These are phyloP conservation scores for Kwoniella shandongensis DNA, from an alignment of 768 basidiomycete species.

Conservation along the genomic window DNA sequence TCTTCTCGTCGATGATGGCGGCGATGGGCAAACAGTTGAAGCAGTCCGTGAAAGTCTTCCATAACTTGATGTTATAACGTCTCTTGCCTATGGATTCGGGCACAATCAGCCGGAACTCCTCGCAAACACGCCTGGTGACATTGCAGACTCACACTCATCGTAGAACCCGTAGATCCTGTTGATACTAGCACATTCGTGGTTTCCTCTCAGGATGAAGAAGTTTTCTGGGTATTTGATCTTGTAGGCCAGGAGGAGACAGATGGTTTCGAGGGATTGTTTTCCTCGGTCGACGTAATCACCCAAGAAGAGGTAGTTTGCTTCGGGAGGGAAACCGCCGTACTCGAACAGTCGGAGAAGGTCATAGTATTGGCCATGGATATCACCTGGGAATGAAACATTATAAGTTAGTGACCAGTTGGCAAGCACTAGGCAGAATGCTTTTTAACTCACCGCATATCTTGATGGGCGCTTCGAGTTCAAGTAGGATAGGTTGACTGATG, in stretches of 20 bases:
- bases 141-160: conserved; percentile 81
- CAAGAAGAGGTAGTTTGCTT: conserved; percentile 99
- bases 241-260: conserved; percentile 96
- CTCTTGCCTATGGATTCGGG: conserved; percentile 74
- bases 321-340: conserved; percentile 98
- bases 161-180: conserved; percentile 99
- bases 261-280: conserved; percentile 99
- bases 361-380: conserved; percentile 99
- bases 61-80: conserved; percentile 99
- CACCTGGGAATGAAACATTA: conserved; percentile 62
- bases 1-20: conserved; percentile 99
- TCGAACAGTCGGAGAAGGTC: conserved; percentile 97
- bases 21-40: conserved; percentile 99
- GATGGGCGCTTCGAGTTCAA: conserved; percentile 98
- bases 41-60: conserved; percentile 99
- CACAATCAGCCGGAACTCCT: conserved; percentile 1
- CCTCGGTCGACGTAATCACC: conserved; percentile 99
- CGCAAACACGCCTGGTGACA: not conserved
- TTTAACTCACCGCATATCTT: conserved; percentile 95
- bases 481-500: conserved; percentile 95
- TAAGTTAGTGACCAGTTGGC: conserved; percentile 3
- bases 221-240: conserved; percentile 99
- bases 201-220: conserved; percentile 98
- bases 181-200: conserved; percentile 99
- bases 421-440: conserved; percentile 10